Base-by-base conservation (phyloP, 352 stramenopile genomes). In the Phytophthora gonapodyides region DNA sequence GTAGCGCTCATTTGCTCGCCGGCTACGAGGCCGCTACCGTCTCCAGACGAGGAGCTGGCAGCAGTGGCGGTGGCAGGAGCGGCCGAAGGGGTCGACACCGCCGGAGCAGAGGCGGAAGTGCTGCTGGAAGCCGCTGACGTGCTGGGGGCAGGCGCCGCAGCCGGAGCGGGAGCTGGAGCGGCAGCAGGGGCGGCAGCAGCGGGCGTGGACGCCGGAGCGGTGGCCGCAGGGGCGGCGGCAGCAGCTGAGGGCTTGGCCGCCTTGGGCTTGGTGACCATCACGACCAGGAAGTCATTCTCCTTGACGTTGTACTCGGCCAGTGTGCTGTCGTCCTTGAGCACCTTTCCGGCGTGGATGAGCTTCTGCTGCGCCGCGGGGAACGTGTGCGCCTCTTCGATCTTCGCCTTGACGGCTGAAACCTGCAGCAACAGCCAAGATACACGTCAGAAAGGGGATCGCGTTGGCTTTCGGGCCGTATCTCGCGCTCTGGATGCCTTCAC, bases 221-320 rank as follows among this genome's bases (percentile, higher is more conserved):
- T 63, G 19, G 62, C 7, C 15, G 44, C 46, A 40, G 57, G 0
- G 17, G 45, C 8, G 1, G 80, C 48, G 10, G 76, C 51, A 13
- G 80, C 57, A 16, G 75, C 59, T 2, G 80, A 64, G 44, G 82
- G 81, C 33, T 76, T 76, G 35, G 79, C 17, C 5, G 74, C 73
- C 69, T 94, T 94, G 15, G 85, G 84, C 76, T 96, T 96, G 46
- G 87, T 92, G 46, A 94, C 84, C 82, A 96, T 92, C 36, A 92
- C 86, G 38, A 96, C 87, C 17, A 96, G 69, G 61, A 96, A 96
- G 61, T 93, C 85, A 56, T 91, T 93, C 62, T 94, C 87, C 71
- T 93, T 93, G 40, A 96, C 69, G 56, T 85, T 91, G 72, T 93
- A 95, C 64, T 94, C 83, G 30, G 75, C 65, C 19, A 96, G 69